Evolutionary conservation across 257 asterid genomes (phyloP).

Genomic region (Petrea volubilis): DNA sequence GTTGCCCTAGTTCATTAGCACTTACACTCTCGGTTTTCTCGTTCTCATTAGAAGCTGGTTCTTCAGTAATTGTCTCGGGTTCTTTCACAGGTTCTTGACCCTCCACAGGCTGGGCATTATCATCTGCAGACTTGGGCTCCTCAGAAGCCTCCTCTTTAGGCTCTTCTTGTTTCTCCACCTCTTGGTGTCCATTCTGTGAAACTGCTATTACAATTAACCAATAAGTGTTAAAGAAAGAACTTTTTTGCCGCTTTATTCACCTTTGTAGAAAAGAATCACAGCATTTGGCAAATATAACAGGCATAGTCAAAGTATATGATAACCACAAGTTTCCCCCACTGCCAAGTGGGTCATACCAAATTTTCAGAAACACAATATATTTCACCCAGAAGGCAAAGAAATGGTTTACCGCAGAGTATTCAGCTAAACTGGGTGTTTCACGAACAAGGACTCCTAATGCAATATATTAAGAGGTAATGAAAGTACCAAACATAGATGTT

Average conservation of each 20-base stretch:
- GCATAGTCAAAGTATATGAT: not conserved
- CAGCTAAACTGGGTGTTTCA: not conserved
- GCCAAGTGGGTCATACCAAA: not conserved
- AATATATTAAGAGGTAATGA: not conserved
- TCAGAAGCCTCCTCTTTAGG: slow-evolving; percentile 35
- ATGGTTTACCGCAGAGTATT: not conserved
- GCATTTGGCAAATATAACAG: not conserved
- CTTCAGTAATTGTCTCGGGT: slow-evolving; percentile 26
- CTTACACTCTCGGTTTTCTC: slow-evolving; percentile 35
- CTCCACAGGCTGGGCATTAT: slow-evolving; percentile 23
- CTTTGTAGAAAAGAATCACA: not conserved
- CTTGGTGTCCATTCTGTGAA: slow-evolving; percentile 39
- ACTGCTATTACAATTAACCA: slow-evolving; percentile 21
- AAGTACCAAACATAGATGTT: not conserved
- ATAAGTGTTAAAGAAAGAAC: not conserved
- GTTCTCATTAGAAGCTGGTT: slow-evolving; percentile 33
- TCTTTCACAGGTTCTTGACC: slow-evolving; percentile 42
- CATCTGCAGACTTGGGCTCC: slow-evolving; percentile 28
- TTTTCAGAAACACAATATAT: not conserved
- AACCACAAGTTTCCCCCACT: not conserved
- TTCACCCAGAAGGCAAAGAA: not conserved
- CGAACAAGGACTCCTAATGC: not conserved
- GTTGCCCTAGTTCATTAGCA: slow-evolving; percentile 30
- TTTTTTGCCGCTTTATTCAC: not conserved
- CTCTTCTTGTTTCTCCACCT: slow-evolving; percentile 24